A percentile compares a stretch with the other conserved stretches of the same genome.
These are phyloP conservation scores for Phytophthora sp. DNA, from an alignment of 352 stramenopile genomes.

Conservation along the genomic window DNA sequence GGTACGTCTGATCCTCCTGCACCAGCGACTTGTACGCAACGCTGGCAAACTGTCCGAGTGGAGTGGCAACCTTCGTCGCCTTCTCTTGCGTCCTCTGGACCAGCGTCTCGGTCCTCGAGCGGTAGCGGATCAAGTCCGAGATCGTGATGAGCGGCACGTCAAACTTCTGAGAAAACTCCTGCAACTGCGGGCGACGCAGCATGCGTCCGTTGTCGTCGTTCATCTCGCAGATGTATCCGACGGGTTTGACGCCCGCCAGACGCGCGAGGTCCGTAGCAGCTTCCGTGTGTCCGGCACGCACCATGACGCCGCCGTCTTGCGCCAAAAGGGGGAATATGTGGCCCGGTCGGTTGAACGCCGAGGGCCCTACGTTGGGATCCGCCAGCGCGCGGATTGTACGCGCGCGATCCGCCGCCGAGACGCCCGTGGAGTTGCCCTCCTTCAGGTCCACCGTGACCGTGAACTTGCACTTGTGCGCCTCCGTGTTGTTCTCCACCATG, in stretches of 20 bases:
- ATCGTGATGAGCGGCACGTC: constrained; percentile 97
- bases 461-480: constrained; percentile 98
- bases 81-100: constrained; percentile 50
- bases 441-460: constrained; percentile 94
- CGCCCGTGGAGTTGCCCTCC: constrained; percentile 95
- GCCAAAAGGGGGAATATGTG: constrained; percentile 83
- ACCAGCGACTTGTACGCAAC: constrained; percentile 72
- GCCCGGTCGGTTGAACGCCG: constrained; percentile 78
- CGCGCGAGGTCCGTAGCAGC: constrained; percentile 95
- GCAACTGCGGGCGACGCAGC: constrained; percentile 79
- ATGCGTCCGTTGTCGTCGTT: constrained; percentile 83
- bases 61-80: constrained; percentile 47
- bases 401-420: constrained; percentile 94
- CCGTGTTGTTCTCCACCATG: constrained; percentile 98
- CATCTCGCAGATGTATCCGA: constrained; percentile 91
- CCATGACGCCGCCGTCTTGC: constrained; percentile 71
- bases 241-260: constrained; percentile 88
- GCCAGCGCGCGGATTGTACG: constrained; percentile 94
- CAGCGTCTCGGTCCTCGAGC: constrained; percentile 76
- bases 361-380: constrained; percentile 48
- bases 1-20: constrained; percentile 61
- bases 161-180: constrained; percentile 91
- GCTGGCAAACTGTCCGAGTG: constrained; percentile 71
- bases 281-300: constrained; percentile 96
- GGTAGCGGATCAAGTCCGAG: constrained; percentile 95